phyloP scores from a whole-genome alignment of 768 basidiomycete species.

The Cyclocybe cylindracea region DNA sequence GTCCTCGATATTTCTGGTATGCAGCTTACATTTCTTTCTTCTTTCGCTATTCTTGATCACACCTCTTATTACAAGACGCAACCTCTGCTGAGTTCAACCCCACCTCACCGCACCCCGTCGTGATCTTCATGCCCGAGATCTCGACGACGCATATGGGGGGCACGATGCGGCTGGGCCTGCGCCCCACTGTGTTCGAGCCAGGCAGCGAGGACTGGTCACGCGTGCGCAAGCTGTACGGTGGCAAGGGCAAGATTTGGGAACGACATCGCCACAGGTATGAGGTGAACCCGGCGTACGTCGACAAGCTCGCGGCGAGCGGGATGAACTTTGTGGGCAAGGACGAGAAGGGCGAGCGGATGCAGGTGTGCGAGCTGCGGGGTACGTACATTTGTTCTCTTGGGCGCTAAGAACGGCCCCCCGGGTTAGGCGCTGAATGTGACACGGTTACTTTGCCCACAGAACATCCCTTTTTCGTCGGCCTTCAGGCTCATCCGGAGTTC shows the following conservation, averaged over 20 bases:
- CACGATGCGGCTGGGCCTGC: conserved; percentile 98
- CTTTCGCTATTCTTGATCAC: not conserved
- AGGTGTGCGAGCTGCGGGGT: conserved; percentile 87
- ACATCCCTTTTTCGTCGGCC: conserved; percentile 90
- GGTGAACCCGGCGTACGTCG: conserved; percentile 88
- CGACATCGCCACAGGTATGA: conserved; percentile 95
- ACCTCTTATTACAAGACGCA: conserved; percentile 54
- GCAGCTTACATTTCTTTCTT: conserved; percentile 13
- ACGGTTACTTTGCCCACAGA: conserved; percentile 42
- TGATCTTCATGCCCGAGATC: conserved; percentile 99
- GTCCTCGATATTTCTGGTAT: conserved; percentile 71
- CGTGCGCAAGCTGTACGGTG: conserved; percentile 80
- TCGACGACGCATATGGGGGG: conserved; percentile 98
- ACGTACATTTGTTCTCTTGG: conserved; percentile 25
- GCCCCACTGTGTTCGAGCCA: conserved; percentile 89
- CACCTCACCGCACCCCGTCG: conserved; percentile 63
- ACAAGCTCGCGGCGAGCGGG: conserved; percentile 68
- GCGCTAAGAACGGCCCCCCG: not conserved
- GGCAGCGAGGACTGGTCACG: conserved; percentile 72
- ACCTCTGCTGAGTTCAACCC: conserved; percentile 82
- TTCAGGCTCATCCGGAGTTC: conserved; percentile 98
- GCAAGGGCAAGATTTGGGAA: conserved; percentile 86
- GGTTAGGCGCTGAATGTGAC: not conserved
- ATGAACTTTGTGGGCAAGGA: conserved; percentile 78
- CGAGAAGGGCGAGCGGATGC: conserved; percentile 97